phyloP scores from a whole-genome alignment of 352 stramenopile genomes.

The Globisporangium ultimum region DNA sequence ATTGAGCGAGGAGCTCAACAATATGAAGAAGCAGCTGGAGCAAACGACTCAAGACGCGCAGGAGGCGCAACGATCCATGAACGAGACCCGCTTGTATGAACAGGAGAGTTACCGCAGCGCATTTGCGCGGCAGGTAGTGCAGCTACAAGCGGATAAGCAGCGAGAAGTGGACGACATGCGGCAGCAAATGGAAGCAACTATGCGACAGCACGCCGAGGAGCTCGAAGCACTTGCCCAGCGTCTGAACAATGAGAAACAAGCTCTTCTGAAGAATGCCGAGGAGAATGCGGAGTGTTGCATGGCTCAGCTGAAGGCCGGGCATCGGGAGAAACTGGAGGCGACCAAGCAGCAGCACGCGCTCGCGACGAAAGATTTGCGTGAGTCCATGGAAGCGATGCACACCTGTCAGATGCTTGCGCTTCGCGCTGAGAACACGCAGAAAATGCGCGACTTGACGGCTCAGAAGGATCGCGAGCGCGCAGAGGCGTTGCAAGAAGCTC shows the following conservation, averaged over 20 bases:
- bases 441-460: slow-evolving; percentile 21
- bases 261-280: slow-evolving; percentile 3
- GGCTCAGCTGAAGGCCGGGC: slow-evolving; percentile 4
- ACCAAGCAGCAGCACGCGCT: slow-evolving; percentile 19
- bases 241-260: slow-evolving; percentile 6
- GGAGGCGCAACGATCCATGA: slow-evolving; percentile 11
- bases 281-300: background rate
- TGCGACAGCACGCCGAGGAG: slow-evolving; percentile 14
- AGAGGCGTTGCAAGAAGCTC: slow-evolving; percentile 23
- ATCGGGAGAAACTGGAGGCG: slow-evolving; percentile 20
- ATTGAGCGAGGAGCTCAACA: slow-evolving; percentile 19
- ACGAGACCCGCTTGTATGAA: slow-evolving; percentile 16
- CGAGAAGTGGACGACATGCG: background rate
- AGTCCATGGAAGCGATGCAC: slow-evolving; percentile 19
- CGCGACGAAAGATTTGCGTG: slow-evolving; percentile 22
- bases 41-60: background rate
- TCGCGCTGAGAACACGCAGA: slow-evolving; percentile 28
- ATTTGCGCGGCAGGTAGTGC: background rate
- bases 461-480: slow-evolving; percentile 43
- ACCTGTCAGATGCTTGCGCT: slow-evolving; percentile 29
- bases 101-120: slow-evolving; percentile 11
- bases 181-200: slow-evolving; percentile 1
- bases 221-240: slow-evolving; percentile 12
- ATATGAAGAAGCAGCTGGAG: slow-evolving; percentile 6
- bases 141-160: background rate